A percentile compares a stretch with the other conserved stretches of the same genome.
These are phyloP conservation scores for Heimioporus punctisporus DNA, from an alignment of 1,284 basidiomycete species.

Conservation along the genomic window DNA sequence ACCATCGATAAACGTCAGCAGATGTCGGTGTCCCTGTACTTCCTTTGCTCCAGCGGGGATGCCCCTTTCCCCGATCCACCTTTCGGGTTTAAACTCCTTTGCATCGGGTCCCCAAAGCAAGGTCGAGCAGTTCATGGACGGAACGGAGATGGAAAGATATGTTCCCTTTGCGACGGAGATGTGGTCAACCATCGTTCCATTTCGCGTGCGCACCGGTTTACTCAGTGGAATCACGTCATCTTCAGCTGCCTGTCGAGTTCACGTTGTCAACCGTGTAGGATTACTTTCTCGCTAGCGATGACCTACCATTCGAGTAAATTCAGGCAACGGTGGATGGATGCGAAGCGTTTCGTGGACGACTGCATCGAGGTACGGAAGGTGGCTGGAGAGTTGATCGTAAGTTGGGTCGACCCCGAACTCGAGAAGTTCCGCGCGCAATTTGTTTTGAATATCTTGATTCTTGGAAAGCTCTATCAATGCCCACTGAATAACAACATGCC, in stretches of 20 bases:
- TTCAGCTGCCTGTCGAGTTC: constrained; percentile 41
- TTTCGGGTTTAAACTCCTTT: constrained; percentile 40
- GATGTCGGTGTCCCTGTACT: constrained; percentile 29
- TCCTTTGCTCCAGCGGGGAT: constrained; percentile 20
- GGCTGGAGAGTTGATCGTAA: not conserved
- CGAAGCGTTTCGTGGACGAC: not conserved
- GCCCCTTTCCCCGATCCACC: constrained; percentile 37
- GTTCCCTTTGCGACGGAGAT: constrained; percentile 50
- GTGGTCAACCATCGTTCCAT: constrained; percentile 40
- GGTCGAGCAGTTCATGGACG: constrained; percentile 47
- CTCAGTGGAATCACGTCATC: constrained; percentile 58
- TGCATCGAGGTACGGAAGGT: not conserved
- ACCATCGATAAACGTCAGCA: constrained; percentile 33
- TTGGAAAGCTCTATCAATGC: not conserved
- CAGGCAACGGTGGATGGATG: not conserved
- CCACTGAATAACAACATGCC: not conserved
- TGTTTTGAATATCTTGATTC: not conserved
- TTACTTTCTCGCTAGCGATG: not conserved
- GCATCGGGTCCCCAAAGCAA: constrained; percentile 48
- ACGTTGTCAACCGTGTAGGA: not conserved
- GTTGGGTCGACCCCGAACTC: not conserved
- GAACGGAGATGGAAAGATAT: constrained; percentile 40
- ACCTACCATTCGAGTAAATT: constrained; percentile 37
- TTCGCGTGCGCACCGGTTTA: constrained; percentile 38
- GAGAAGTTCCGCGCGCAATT: not conserved